These are phyloP conservation scores for Lasiosphaeria hispida DNA, from an alignment of 495 filamentous ascomycete species.

Conservation along the genomic window DNA sequence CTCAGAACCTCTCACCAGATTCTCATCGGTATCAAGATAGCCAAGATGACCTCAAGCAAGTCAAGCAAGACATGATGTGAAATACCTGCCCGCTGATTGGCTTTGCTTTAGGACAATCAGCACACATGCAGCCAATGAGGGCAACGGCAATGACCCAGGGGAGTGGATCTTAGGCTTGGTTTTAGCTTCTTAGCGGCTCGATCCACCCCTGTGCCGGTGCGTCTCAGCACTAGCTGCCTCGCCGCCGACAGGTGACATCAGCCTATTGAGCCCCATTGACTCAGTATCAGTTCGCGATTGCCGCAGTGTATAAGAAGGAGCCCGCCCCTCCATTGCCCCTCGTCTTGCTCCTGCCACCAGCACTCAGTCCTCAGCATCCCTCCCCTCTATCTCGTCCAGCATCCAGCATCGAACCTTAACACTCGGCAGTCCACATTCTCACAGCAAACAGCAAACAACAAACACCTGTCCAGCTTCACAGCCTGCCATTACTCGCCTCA, in stretches of 20 bases:
- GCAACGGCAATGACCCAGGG: slow-evolving; percentile 15
- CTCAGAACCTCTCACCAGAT: not conserved
- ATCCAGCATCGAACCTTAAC: too few relatives aligned
- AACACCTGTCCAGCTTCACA: too few relatives aligned
- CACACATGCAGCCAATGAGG: slow-evolving; percentile 19
- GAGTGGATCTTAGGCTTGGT: not conserved
- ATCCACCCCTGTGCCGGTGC: slow-evolving; percentile 4
- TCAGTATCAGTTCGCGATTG: not conserved
- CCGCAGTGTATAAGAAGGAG: slow-evolving; percentile 20
- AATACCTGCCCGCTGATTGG: slow-evolving; percentile 28
- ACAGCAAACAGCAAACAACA: too few relatives aligned
- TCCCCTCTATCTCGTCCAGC: not conserved
- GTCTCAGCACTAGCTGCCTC: slow-evolving; percentile 20
- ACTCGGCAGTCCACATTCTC: too few relatives aligned
- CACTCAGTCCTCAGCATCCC: not conserved
- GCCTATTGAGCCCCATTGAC: not conserved
- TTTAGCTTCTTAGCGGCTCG: slow-evolving; percentile 15
- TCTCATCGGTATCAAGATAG: not conserved
- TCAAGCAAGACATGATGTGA: slow-evolving; percentile 24
- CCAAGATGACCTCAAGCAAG: not conserved
- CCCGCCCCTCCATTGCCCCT: not conserved
- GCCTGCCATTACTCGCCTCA: not conserved
- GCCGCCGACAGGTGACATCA: slow-evolving; percentile 24
- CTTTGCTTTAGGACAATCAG: not conserved
- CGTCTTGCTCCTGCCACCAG: not conserved